Conservation (phyloP, 371 early-diverging fungal genomes). For the Coemansia sp. region DNA sequence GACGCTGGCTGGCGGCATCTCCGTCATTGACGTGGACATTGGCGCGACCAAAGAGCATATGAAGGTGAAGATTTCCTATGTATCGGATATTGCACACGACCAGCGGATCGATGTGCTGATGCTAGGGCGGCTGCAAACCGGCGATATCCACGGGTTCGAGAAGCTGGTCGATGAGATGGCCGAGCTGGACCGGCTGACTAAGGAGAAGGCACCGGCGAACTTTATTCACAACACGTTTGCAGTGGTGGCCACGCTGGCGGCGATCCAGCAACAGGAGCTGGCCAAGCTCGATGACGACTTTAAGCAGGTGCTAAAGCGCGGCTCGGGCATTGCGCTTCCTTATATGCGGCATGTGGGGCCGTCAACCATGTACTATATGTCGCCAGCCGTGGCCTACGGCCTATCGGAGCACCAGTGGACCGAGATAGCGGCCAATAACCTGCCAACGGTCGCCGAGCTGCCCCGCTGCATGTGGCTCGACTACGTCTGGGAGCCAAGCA, state of each 20-base stretch:
- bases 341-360: constrained; percentile 40
- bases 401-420: constrained; percentile 15
- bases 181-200: constrained; percentile 27
- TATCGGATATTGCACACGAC: constrained; percentile 43
- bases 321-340: constrained; percentile 42
- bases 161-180: constrained; percentile 36
- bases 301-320: constrained; percentile 17
- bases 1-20: constrained; percentile 46
- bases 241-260: constrained; percentile 24
- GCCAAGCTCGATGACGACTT: constrained; percentile 22
- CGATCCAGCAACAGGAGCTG: constrained; percentile 38
- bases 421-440: constrained; percentile 3
- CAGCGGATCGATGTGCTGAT: constrained; percentile 40
- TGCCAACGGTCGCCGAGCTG: constrained; percentile 12
- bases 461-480: constrained; percentile 29
- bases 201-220: constrained; percentile 26
- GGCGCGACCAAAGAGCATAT: constrained; percentile 13
- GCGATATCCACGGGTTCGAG: constrained; percentile 42
- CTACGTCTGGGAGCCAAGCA: constrained; percentile 40
- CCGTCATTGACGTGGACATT: constrained; percentile 51
- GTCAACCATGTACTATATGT: constrained; percentile 32
- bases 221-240: constrained; percentile 49
- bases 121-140: constrained; percentile 11
- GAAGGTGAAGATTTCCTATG: constrained; percentile 48
- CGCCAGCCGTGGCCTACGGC: constrained; percentile 19